phyloP scores from a whole-genome alignment of 2,329 filamentous ascomycete genomes.

The Aspergillus unguis region DNA sequence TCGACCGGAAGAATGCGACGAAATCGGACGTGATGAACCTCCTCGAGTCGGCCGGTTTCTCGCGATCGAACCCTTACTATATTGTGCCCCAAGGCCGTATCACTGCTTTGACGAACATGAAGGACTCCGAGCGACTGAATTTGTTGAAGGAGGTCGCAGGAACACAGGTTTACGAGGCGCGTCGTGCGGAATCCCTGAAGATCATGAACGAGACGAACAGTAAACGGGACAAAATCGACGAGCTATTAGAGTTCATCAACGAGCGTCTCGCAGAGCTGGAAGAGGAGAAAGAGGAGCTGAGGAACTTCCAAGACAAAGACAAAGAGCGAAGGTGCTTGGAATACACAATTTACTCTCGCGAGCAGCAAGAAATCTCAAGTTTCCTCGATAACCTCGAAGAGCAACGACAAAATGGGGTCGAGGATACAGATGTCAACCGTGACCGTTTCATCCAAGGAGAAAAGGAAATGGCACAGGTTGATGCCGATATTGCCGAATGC shows the following conservation, averaged over 20 bases:
- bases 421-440: constrained; percentile 77
- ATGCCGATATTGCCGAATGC: constrained; percentile 73
- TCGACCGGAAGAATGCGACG: constrained; percentile 94
- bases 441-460: constrained; percentile 74
- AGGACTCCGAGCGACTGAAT: constrained; percentile 84
- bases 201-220: constrained; percentile 97
- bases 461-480: constrained; percentile 71
- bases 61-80: constrained; percentile 96
- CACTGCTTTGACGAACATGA: constrained; percentile 97
- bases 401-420: constrained; percentile 74
- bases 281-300: constrained; percentile 93
- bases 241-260: constrained; percentile 85
- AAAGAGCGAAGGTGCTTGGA: constrained; percentile 86
- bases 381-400: constrained; percentile 81
- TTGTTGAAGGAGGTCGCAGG: constrained; percentile 97
- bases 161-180: constrained; percentile 93
- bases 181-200: constrained; percentile 85
- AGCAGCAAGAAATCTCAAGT: constrained; percentile 74
- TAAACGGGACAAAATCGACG: constrained; percentile 92
- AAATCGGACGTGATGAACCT: constrained; percentile 94
- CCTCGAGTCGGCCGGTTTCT: constrained; percentile 93
- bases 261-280: constrained; percentile 85
- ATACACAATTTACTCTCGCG: constrained; percentile 88
- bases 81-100: constrained; percentile 97
- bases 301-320: constrained; percentile 92